Percentiles rank a stretch among this genome's conserved stretches.
Evolutionary conservation across 1,284 basidiomycete species (phyloP).

Genomic region (Puccinia polysora): DNA sequence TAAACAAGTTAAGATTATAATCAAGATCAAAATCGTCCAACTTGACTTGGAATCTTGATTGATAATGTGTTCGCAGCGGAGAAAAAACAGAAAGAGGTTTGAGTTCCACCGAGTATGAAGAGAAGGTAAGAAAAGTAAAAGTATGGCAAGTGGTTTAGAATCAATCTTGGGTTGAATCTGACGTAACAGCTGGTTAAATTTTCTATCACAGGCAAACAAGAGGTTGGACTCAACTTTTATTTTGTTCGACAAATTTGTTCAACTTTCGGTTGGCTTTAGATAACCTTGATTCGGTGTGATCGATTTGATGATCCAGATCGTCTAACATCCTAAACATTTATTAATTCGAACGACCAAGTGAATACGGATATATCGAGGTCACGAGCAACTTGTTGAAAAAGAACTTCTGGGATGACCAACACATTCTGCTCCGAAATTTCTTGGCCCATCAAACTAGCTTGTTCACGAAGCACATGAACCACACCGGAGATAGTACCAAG

Average conservation of each 20-base stretch:
- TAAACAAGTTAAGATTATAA: conserved; percentile 25
- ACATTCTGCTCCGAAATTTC: conserved; percentile 82
- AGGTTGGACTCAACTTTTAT: conserved; percentile 62
- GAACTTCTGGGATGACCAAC: conserved; percentile 57
- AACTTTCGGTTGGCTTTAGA: conserved; percentile 66
- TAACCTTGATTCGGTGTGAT: conserved; percentile 67
- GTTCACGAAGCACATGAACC: conserved; percentile 70
- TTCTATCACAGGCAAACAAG: neutral
- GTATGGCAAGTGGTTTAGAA: neutral
- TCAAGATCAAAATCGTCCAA: conserved; percentile 35
- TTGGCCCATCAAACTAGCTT: conserved; percentile 82
- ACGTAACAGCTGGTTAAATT: neutral
- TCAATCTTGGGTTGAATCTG: neutral
- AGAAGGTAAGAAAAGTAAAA: neutral
- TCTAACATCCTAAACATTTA: conserved; percentile 65
- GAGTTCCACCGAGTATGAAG: neutral
- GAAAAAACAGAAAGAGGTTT: neutral
- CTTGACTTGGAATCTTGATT: conserved; percentile 36
- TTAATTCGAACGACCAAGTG: neutral
- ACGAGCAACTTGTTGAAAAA: neutral
- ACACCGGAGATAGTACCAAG: conserved; percentile 79
- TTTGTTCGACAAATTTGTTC: conserved; percentile 72
- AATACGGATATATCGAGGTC: neutral
- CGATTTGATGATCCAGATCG: conserved; percentile 71
- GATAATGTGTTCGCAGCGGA: neutral